These are phyloP conservation scores for Fusarium drepaniforme DNA, from an alignment of 2,329 filamentous ascomycete species.

Conservation along the genomic window DNA sequence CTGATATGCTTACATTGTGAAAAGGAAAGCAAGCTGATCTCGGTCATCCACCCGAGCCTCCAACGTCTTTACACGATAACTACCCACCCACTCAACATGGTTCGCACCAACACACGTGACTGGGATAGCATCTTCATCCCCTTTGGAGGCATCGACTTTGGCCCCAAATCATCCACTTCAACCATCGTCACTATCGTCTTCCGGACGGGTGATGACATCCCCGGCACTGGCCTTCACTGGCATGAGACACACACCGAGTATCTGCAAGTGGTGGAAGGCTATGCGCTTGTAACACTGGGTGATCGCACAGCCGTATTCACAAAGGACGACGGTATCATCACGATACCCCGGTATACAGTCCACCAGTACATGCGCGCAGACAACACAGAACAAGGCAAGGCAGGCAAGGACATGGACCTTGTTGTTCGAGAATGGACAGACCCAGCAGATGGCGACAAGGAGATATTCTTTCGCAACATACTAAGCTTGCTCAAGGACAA, in stretches of 20 bases:
- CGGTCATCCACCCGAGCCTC: background rate
- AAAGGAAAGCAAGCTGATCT: background rate
- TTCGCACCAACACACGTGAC: conserved; percentile 17
- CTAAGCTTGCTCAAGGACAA: conserved; percentile 36
- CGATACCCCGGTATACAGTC: conserved; percentile 33
- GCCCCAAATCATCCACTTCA: background rate
- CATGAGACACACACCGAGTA: conserved; percentile 35
- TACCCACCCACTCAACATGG: conserved; percentile 6
- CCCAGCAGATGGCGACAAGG: conserved; percentile 37
- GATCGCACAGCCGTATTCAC: conserved; percentile 32
- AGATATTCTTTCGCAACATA: conserved; percentile 39
- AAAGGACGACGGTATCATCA: conserved; percentile 33
- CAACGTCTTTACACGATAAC: background rate
- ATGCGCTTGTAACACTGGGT: conserved; percentile 37
- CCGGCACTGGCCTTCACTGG: conserved; percentile 34
- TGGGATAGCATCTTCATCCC: conserved; percentile 19
- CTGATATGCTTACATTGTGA: background rate
- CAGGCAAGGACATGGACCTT: conserved; percentile 25
- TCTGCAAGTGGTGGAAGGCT: conserved; percentile 32
- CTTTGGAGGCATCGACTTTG: conserved; percentile 22
- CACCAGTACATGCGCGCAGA: conserved; percentile 38
- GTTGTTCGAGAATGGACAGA: conserved; percentile 40
- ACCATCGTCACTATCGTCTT: conserved; percentile 19
- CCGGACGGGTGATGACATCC: conserved; percentile 14
- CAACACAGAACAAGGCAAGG: conserved; percentile 20